phyloP scores from a whole-genome alignment of 139 green algal species.

The Pleodorina starrii region DNA sequence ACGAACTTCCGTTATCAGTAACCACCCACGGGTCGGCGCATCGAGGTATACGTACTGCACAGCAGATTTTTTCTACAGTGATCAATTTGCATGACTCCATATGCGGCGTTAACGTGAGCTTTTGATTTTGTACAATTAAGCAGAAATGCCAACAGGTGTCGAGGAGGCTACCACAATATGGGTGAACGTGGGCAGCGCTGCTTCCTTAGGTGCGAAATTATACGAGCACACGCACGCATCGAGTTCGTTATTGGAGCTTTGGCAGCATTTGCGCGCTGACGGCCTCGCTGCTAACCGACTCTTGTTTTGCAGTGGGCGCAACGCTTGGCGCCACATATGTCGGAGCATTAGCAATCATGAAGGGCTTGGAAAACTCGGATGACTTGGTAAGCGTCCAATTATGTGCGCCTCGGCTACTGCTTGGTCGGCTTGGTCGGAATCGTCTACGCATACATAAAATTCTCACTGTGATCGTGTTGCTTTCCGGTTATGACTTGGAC shows the following conservation, averaged over 20 bases:
- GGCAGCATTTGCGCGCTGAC: too few species aligned
- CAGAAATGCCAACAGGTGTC: conserved; percentile 12
- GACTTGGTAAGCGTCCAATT: neutral
- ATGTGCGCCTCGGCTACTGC: neutral
- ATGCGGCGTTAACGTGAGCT: too few species aligned
- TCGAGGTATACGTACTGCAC: too few species aligned
- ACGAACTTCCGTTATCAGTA: too few species aligned
- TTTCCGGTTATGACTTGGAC: neutral
- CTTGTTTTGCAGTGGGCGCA: conserved; percentile 11
- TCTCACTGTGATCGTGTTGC: too few species aligned
- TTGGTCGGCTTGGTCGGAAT: too few species aligned
- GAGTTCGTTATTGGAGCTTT: too few species aligned
- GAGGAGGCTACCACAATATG: conserved; percentile 34
- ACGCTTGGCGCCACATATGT: conserved; percentile 27
- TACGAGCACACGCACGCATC: neutral
- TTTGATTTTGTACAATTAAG: too few species aligned
- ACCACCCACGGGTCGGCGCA: too few species aligned
- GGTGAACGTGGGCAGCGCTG: conserved; percentile 31
- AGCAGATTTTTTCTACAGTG: too few species aligned
- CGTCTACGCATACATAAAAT: neutral
- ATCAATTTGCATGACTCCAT: too few species aligned
- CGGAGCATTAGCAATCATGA: neutral
- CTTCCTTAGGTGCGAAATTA: neutral
- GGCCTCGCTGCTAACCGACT: too few species aligned
- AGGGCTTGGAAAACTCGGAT: neutral